These are phyloP conservation scores for Monosporascus ibericus DNA, from an alignment of 2,329 filamentous ascomycete species.

Conservation along the genomic window DNA sequence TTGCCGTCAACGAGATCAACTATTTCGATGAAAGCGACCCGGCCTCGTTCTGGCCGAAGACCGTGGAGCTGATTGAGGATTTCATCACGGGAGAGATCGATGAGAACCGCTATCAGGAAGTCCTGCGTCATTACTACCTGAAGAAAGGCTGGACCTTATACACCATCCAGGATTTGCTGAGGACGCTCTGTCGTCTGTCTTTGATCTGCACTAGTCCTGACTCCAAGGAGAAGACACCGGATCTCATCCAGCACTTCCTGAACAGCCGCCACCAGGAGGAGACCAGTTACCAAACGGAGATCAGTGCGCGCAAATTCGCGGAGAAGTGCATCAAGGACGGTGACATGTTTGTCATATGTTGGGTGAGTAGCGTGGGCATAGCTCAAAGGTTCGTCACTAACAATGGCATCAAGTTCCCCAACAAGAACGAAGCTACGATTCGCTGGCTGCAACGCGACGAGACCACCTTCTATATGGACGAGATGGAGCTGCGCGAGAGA, in stretches of 20 bases:
- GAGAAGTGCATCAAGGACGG: slow-evolving; percentile 90
- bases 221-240: slow-evolving; percentile 85
- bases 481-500: slow-evolving; percentile 72
- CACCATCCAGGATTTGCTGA: slow-evolving; percentile 83
- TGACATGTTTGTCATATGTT: slow-evolving; percentile 84
- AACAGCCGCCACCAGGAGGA: slow-evolving; percentile 74
- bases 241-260: slow-evolving; percentile 83
- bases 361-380: slow-evolving; percentile 55
- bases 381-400: slow-evolving; percentile 24
- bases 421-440: slow-evolving; percentile 61
- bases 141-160: slow-evolving; percentile 90
- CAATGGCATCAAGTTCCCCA: slow-evolving; percentile 52
- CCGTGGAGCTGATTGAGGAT: slow-evolving; percentile 79
- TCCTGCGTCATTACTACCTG: slow-evolving; percentile 85
- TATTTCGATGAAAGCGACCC: slow-evolving; percentile 65
- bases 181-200: slow-evolving; percentile 73
- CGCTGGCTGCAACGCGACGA: slow-evolving; percentile 65
- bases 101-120: slow-evolving; percentile 78
- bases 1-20: slow-evolving; percentile 71
- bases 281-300: slow-evolving; percentile 84
- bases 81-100: slow-evolving; percentile 79
- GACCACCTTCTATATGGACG: slow-evolving; percentile 79
- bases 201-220: slow-evolving; percentile 80
- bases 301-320: slow-evolving; percentile 83
- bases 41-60: slow-evolving; percentile 77